phyloP scores from a whole-genome alignment of 2,329 filamentous ascomycete genomes.

The Aureobasidium lini region DNA sequence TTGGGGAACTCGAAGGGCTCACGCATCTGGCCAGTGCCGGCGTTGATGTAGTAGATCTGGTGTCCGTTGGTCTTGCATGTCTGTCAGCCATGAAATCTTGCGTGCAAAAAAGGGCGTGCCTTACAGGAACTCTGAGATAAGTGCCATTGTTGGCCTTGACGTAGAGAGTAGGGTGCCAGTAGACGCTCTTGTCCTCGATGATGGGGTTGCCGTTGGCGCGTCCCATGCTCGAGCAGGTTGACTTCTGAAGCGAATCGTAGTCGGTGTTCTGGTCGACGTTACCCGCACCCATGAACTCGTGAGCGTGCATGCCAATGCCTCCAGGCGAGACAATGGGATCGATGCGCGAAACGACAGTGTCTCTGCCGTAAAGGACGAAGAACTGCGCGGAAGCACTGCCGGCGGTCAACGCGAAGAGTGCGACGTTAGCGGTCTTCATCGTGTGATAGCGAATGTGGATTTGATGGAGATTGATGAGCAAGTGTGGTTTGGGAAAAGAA shows the following conservation, averaged over 20 bases:
- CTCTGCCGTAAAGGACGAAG: slow-evolving; percentile 25
- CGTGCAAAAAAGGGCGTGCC: neutral
- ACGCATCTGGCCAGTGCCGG: slow-evolving; percentile 50
- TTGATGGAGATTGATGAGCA: neutral
- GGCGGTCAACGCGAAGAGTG: neutral
- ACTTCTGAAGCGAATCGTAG: slow-evolving; percentile 51
- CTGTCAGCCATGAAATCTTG: neutral
- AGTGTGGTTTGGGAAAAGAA: neutral
- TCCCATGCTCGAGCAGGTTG: slow-evolving; percentile 41
- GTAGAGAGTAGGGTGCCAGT: slow-evolving; percentile 69
- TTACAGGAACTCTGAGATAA: slow-evolving; percentile 46
- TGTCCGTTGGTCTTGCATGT: slow-evolving; percentile 46
- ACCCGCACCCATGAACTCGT: slow-evolving; percentile 63
- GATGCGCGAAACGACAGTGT: slow-evolving; percentile 45
- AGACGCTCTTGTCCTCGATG: slow-evolving; percentile 62
- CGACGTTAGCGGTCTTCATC: slow-evolving; percentile 1
- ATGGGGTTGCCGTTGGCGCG: slow-evolving; percentile 20
- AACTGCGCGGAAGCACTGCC: slow-evolving; percentile 17
- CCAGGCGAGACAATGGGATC: slow-evolving; percentile 65
- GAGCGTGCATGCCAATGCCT: slow-evolving; percentile 53
- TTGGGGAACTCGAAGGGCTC: slow-evolving; percentile 62
- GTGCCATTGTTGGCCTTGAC: slow-evolving; percentile 56
- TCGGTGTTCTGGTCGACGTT: slow-evolving; percentile 57
- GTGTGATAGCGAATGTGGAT: neutral
- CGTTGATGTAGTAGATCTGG: slow-evolving; percentile 62